These are phyloP conservation scores for Paramyrothecium roridum DNA, from an alignment of 2,329 filamentous ascomycete genomes.

Conservation along the genomic window DNA sequence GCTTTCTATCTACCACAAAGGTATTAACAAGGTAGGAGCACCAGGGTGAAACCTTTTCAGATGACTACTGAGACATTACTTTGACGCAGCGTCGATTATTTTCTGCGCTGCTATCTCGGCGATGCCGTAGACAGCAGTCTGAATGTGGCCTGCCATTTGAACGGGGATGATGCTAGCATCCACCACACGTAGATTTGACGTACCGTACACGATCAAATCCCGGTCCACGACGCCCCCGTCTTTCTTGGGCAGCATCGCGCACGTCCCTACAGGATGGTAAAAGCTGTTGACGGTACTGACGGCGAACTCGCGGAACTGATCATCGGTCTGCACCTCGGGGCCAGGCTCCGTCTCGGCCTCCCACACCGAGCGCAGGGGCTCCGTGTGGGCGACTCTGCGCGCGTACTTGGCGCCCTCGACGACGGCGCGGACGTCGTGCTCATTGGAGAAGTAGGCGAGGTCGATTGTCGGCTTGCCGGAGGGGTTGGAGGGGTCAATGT, in stretches of 20 bases:
- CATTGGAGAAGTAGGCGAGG: slow-evolving; percentile 20
- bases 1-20: too few species aligned
- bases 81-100: slow-evolving; percentile 11
- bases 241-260: slow-evolving; percentile 41
- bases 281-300: slow-evolving; percentile 14
- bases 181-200: slow-evolving; percentile 43
- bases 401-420: slow-evolving; percentile 25
- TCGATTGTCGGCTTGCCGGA: slow-evolving; percentile 16
- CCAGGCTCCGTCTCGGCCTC: slow-evolving; percentile 28
- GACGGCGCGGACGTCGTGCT: slow-evolving; percentile 27
- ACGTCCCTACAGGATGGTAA: slow-evolving; percentile 39
- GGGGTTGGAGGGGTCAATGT: slow-evolving; percentile 13
- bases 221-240: slow-evolving; percentile 43
- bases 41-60: too few species aligned
- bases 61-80: too few species aligned
- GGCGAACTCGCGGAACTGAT: slow-evolving; percentile 11
- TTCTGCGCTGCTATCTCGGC: slow-evolving; percentile 40
- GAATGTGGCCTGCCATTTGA: slow-evolving; percentile 43
- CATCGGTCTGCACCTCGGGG: slow-evolving; percentile 13
- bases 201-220: slow-evolving; percentile 42
- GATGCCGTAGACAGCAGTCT: slow-evolving; percentile 50
- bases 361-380: slow-evolving; percentile 26
- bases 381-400: slow-evolving; percentile 24
- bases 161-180: slow-evolving; percentile 49
- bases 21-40: too few species aligned